Evolutionary conservation across 495 filamentous ascomycete species (phyloP), one percentile per base, ranked within the genome.

Genomic region (Trichoderma reesei): DNA sequence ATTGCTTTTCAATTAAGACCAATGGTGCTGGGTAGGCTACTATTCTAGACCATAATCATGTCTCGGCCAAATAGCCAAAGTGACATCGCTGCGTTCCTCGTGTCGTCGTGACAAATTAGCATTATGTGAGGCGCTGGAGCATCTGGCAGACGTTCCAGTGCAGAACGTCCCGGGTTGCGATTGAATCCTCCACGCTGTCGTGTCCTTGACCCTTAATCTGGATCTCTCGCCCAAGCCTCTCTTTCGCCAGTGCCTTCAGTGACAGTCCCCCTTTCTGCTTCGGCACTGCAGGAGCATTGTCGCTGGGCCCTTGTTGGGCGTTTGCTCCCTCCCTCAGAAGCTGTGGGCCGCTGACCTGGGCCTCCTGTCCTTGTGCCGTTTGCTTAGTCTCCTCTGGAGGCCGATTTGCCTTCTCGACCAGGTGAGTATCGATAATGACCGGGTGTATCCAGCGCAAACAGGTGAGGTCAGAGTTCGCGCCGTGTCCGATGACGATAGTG

Each of bases 131-230:
- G 1, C 26, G 38, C 11, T 56, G 26, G 34, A 56, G 26, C 2
- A 56, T 20, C 51, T 56, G 33, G 51, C 16, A n/a, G 51, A 56
- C 16, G 26, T 56, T 56, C 51, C 51, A 56, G 51, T 73, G 61
- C 1, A 72, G 59, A 13, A 82, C 59, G n/a, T 79, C 77, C 16
- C 77, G 71, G 1, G 72, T 63, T 0, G 78, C 77, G 0, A 77
- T 59, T 0, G 78, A 71, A 46, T 78, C 76, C 62, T 82, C 76
- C 0, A 81, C n/a, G 54, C 72, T 76, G 65, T 78, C 74, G 44
- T 78, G 73, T 0, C 68, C 66, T 3, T 38, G 31, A 18, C 66
- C 65, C 5, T 62, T 66, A 0, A 60, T 39, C 46, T 80, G 74
- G 14, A 81, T 76, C 0, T 68, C 63, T 9, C 72, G 60, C 0